Base-by-base conservation (phyloP, 2,329 filamentous ascomycete species). In the Mycosphaerella sp. region DNA sequence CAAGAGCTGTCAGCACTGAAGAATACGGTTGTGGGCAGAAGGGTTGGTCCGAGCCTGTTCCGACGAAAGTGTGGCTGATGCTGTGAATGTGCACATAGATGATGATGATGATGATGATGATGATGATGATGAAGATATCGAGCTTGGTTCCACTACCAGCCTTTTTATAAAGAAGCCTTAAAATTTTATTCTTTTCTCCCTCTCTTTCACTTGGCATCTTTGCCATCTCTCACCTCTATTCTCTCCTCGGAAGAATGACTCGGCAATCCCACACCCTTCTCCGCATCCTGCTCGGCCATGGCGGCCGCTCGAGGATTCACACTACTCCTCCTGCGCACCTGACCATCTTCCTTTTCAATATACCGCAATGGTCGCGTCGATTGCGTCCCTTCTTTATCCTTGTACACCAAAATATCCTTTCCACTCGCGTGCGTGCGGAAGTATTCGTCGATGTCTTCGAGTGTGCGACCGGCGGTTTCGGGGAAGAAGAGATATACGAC, bases 331-430 rank as follows among this genome's bases (percentile, higher is more conserved):
- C 67, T 44, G 32, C 57, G 57, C 36, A 67, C 69, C 66, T 59
- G 68, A 51, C 67, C 66, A 48, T 76, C 69, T 59, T 79, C 76
- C 11, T 71, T 71, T 55, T 78, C 73, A 14, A 76, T 73, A 48
- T 74, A 79, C 54, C 75, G 72, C n/a, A 65, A 57, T 1, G 78
- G 78, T 29, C 77, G 69, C 57, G 73, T 74, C 5, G 71, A 66
- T 4, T 67, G 69, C 5, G 74, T 74, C 0, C 76, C 77, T 31
- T 79, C 69, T 47, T 76, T 74, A 51, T 80, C 76, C 2, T 64
- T 66, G 59, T 74, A 71, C 8, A 80, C 74, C 7, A 81, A 67
- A 3, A 80, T 51, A 45, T 64, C 60, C 26, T 60, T 56, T 17
- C 60, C 23, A 0, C 47, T 47, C 4, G 54, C 51, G 11, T 56